Evolutionary conservation across 306 rosid genomes (phyloP).

Genomic region (Glycine tomentella): DNA sequence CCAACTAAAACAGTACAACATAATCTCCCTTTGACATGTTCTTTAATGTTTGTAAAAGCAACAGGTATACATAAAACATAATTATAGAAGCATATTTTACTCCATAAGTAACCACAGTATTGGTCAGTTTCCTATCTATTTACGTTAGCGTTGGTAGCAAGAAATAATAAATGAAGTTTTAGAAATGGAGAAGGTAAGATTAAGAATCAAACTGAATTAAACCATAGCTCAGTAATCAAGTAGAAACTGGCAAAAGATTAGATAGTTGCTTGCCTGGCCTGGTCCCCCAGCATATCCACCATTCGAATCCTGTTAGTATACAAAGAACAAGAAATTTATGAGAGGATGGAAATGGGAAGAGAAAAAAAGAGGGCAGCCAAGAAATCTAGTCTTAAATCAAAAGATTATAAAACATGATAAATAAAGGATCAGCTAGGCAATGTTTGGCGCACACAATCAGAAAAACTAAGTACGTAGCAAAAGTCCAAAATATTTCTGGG

Average conservation of each 20-base stretch:
- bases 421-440: neutral
- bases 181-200: neutral
- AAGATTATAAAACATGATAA: conserved; percentile 19
- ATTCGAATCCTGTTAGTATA: conserved; percentile 70
- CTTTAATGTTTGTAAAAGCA: neutral
- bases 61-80: neutral
- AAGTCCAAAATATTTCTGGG: neutral
- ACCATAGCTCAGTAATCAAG: too few relatives aligned
- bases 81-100: conserved; percentile 19
- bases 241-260: neutral
- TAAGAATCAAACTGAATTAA: conserved; percentile 30
- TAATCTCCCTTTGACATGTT: neutral
- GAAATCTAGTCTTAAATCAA: conserved; percentile 15
- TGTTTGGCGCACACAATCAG: conserved; percentile 3
- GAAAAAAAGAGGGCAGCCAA: conserved; percentile 31
- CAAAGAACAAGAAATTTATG: conserved; percentile 29
- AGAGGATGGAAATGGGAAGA: conserved; percentile 10
- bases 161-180: conserved; percentile 8
- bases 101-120: conserved; percentile 18
- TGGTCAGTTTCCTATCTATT: neutral
- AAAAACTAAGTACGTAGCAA: neutral
- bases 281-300: conserved; percentile 99
- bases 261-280: conserved; percentile 79
- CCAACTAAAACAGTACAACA: conserved; percentile 31
- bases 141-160: conserved; percentile 21